Conservation (phyloP, 176 grass and related monocot species). For the Triticum timopheevii region DNA sequence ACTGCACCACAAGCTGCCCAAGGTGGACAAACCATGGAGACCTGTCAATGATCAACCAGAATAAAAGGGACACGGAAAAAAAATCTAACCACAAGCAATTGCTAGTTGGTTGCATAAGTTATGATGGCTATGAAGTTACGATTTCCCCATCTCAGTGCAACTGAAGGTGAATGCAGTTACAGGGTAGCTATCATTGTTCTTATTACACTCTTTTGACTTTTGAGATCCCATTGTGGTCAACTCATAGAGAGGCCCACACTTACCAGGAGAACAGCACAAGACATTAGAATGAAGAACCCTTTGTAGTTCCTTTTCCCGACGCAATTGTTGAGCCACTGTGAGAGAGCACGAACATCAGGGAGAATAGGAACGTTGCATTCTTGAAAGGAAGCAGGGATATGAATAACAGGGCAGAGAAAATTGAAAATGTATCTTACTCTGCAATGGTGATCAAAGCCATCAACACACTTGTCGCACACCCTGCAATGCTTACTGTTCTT, state of each 20-base stretch:
- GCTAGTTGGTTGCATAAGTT: conserved; percentile 21
- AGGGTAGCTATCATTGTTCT: not conserved
- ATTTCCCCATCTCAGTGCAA: not conserved
- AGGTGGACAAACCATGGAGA: conserved; percentile 70
- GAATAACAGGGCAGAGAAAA: not conserved
- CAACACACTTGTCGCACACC: conserved; percentile 98
- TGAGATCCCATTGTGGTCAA: not conserved
- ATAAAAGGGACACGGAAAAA: conserved; percentile 47
- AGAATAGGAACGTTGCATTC: not conserved
- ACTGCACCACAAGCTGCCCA: conserved; percentile 96
- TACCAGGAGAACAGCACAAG: conserved; percentile 82
- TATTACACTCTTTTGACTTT: not conserved
- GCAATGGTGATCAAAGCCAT: conserved; percentile 99
- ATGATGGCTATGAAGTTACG: not conserved
- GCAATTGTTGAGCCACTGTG: conserved; percentile 98
- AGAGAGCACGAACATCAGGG: conserved; percentile 21
- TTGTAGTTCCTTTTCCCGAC: conserved; percentile 93
- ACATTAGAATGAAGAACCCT: conserved; percentile 89
- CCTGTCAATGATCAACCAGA: conserved; percentile 72
- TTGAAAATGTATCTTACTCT: conserved; percentile 54
- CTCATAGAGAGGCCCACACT: conserved; percentile 15
- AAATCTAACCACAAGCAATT: conserved; percentile 42
- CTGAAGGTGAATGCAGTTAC: conserved; percentile 11
- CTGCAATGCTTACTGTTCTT: conserved; percentile 98
- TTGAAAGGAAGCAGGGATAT: not conserved